Conservation (phyloP, 257 asterid species). For the Datura wrightii region DNA sequence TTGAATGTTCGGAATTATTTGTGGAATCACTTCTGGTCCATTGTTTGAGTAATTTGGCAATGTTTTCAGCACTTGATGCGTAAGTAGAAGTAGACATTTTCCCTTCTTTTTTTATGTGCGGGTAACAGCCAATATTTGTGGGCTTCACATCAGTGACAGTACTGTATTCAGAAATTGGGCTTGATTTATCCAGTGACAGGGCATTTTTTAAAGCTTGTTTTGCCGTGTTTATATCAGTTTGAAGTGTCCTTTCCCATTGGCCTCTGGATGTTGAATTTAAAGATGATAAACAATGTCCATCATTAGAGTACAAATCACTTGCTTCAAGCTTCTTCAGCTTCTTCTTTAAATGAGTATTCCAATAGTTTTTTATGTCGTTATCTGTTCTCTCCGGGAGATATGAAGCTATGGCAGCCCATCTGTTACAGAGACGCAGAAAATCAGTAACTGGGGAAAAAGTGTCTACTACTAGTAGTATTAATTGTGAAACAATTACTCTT, state of each 20-base stretch:
- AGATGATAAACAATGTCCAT: conserved; percentile 28
- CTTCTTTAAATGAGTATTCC: conserved; percentile 96
- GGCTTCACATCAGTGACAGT: conserved; percentile 21
- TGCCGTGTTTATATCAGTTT: conserved; percentile 77
- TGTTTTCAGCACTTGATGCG: conserved; percentile 87
- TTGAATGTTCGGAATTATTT: conserved; percentile 39
- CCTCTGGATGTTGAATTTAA: conserved; percentile 61
- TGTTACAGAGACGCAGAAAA: conserved; percentile 22
- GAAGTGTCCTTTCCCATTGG: conserved; percentile 92
- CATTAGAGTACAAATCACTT: neutral
- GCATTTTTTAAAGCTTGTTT: conserved; percentile 92
- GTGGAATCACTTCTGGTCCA: conserved; percentile 59
- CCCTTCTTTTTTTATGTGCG: conserved; percentile 14
- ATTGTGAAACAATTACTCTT: neutral
- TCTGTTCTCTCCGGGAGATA: conserved; percentile 97
- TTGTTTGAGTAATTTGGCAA: conserved; percentile 67
- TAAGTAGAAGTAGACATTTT: conserved; percentile 42
- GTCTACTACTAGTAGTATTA: neutral
- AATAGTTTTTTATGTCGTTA: conserved; percentile 87
- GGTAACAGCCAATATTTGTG: neutral
- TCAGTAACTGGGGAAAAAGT: neutral
- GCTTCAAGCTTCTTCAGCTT: conserved; percentile 62
- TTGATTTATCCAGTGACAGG: conserved; percentile 48
- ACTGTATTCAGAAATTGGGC: neutral
- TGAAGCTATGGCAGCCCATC: conserved; percentile 99